Evolutionary conservation across 2,329 filamentous ascomycete genomes (phyloP), one percentile per base, ranked within the genome.

Genomic region (Coniochaeta ligniaria): DNA sequence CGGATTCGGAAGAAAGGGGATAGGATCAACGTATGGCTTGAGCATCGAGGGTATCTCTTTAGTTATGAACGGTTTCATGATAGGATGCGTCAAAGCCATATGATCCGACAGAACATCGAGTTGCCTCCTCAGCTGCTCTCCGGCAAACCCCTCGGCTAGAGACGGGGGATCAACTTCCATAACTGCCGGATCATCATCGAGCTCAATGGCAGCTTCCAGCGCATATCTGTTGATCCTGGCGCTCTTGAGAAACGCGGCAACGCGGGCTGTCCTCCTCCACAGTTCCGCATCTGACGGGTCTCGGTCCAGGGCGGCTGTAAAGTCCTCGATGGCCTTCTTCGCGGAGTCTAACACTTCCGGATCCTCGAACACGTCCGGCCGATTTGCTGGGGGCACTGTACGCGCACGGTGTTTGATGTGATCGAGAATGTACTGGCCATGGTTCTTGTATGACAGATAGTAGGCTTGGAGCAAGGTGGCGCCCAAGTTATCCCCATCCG

Each of bases 391-490:
- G 65, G 17, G 63, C 62, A 6, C 66, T 2, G 66, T 63, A 33
- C 75, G 76, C 12, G 77, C 72, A 55, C 75, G 80, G 72, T 84
- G 76, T 66, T 80, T 86, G 66, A 89, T 84, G 61, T 76, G 78
- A 71, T 99, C 94, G n/a, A 99, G 79, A 61, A 89, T 79, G 70
- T 96, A 97, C 70, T 98, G 91, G 47, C 92, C 95, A 75, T 94
- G 88, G 68, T 98, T 99, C 74, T 98, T 99, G 79, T 96, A 92
- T 1, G 94, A 90, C 8, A 99, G 83, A 69, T 96, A 97, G 22
- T 98, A 81, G 12, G 96, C 92, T 70, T 97, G 93, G 0, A 91
- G 88, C 11, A 98, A 78, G 57, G 89, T 94, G 70, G 89, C 95
- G 17, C 88, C 91, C 2, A 87, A 86, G 31, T 85, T 88, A 65